Evolutionary conservation across 2,329 filamentous ascomycete genomes (phyloP).

Genomic region (Nectriaceae sp.): DNA sequence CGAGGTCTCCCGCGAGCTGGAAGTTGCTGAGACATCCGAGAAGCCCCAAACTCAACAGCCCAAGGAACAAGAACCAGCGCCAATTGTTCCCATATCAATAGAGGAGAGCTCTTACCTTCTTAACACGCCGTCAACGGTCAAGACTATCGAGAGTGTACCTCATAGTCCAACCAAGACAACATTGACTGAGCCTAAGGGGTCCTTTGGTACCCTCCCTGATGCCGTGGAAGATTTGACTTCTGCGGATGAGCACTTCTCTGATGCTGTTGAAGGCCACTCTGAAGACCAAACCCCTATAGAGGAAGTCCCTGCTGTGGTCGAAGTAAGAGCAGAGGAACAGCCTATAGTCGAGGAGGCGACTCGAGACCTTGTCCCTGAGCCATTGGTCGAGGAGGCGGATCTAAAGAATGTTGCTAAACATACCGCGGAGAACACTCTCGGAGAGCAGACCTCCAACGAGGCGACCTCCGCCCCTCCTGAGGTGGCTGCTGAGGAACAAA

Average conservation of each 20-base stretch:
- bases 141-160: slow-evolving; percentile 19
- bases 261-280: slow-evolving; percentile 31
- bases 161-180: slow-evolving; percentile 27
- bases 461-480: neutral
- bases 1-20: slow-evolving; percentile 3
- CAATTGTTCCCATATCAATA: slow-evolving; percentile 43
- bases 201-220: slow-evolving; percentile 17
- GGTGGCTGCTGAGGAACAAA: neutral
- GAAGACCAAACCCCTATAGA: slow-evolving; percentile 13
- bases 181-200: slow-evolving; percentile 22
- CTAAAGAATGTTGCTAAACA: no score
- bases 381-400: neutral
- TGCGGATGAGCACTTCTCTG: slow-evolving; percentile 39
- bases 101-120: slow-evolving; percentile 46
- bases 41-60: slow-evolving; percentile 1
- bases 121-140: slow-evolving; percentile 33
- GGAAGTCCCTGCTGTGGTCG: neutral
- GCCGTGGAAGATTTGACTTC: slow-evolving; percentile 35
- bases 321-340: neutral
- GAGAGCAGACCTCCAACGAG: no score
- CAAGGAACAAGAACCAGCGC: slow-evolving; percentile 30
- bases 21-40: neutral
- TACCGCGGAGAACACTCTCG: no score
- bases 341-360: neutral
- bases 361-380: slow-evolving; percentile 6